Evolutionary conservation across 2,329 filamentous ascomycete species (phyloP), one percentile per base, ranked within the genome.

Genomic region (Trichoderma sp.): DNA sequence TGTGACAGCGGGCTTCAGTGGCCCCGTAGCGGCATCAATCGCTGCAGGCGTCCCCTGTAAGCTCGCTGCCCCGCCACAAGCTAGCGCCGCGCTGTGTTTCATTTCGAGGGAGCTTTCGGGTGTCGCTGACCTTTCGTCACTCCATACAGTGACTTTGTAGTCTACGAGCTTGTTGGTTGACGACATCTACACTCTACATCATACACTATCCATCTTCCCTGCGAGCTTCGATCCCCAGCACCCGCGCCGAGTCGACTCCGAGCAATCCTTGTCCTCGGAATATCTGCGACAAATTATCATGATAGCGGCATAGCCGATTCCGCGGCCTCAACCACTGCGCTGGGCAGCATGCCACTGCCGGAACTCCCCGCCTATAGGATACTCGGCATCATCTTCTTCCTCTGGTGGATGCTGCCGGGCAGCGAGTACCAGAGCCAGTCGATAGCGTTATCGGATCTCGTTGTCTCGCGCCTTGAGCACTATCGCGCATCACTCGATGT

Each of bases 401-500:
- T 83, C 71, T 83, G 81, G 81, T 75, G 82, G 50, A 71, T 83
- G 47, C 79, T 82, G 39, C 81, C 81, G 11, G 81, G 81, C 57
- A 77, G 76, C 67, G 81, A 82, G 28, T 79, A 79, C 55, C 78
- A 76, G 30, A 76, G 76, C 30, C 78, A 81, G 62, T 79, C 80
- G 23, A 75, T 79, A 3, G 74, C 78, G 4, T 73, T 80, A 1
- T 82, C 81, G 4, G 81, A 81, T 34, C 74, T 83, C 32, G 80
- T 81, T 76, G 58, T 82, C 79, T 65, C 84, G 68, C 85, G 87
- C 12, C 81, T 90, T 17, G 80, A 79, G n/a, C 83, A 84, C 50
- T 87, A 89, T 73, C 83, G 85, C 55, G 79, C 84, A 71, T 85
- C 87, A 2, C 86, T 88, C 73, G 79, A 82, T 64, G 80, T 88